phyloP scores from a whole-genome alignment of 768 basidiomycete genomes.

The Antrodiella citrinella region DNA sequence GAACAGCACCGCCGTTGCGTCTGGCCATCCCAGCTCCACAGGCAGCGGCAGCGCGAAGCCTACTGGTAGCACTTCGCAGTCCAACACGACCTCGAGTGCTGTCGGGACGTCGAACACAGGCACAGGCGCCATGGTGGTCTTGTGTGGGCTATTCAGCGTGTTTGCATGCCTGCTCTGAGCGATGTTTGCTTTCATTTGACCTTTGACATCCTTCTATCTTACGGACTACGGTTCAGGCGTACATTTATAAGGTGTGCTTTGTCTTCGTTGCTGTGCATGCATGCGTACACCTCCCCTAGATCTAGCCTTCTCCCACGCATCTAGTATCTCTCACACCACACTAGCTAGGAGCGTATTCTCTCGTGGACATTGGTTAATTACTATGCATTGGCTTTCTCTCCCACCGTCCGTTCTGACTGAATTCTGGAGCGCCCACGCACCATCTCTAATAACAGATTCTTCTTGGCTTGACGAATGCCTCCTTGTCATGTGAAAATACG shows the following conservation, averaged over 20 bases:
- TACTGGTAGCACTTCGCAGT: background rate
- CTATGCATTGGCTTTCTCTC: too few relatives aligned
- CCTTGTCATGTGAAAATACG: too few relatives aligned
- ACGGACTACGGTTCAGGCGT: background rate
- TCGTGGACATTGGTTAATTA: too few relatives aligned
- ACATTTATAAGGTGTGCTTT: background rate
- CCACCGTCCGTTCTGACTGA: too few relatives aligned
- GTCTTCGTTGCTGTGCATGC: too few relatives aligned
- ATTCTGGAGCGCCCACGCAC: too few relatives aligned
- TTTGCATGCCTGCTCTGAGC: conserved; percentile 3
- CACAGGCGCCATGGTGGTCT: background rate
- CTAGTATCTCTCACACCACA: too few relatives aligned
- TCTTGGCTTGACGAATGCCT: too few relatives aligned
- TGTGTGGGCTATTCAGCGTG: conserved; percentile 1
- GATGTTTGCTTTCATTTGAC: background rate
- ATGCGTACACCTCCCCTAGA: too few relatives aligned
- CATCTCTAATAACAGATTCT: too few relatives aligned
- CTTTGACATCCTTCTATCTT: background rate
- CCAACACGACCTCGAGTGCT: background rate
- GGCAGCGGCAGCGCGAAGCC: background rate
- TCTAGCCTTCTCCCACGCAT: too few relatives aligned
- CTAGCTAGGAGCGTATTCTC: too few relatives aligned
- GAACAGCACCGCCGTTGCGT: background rate
- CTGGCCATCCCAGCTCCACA: background rate
- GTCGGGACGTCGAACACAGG: background rate